Evolutionary conservation across 768 basidiomycete genomes (phyloP).

Genomic region (Serendipita sp.): DNA sequence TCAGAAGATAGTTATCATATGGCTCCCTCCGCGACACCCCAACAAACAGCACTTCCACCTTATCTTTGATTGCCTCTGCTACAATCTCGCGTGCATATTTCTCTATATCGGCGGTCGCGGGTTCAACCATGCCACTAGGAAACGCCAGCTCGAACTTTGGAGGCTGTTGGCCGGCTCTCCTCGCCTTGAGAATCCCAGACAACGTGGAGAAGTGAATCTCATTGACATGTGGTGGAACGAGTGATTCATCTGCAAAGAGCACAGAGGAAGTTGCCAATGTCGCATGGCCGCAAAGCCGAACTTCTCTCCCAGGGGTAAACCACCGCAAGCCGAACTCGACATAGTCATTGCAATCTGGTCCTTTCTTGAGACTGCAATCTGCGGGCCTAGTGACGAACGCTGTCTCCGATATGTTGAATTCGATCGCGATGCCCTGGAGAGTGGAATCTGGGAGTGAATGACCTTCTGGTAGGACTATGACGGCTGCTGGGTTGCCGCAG

Average conservation of each 20-base stretch:
- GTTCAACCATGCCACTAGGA: conserved; percentile 12
- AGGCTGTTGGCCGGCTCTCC: conserved; percentile 12
- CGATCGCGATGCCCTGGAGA: conserved; percentile 13
- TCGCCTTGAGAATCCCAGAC: conserved; percentile 5
- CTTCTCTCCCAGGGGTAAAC: conserved; percentile 19
- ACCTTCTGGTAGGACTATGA: conserved; percentile 16
- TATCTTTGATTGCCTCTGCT: neutral
- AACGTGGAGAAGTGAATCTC: conserved; percentile 12
- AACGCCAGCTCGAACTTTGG: conserved; percentile 17
- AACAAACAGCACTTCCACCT: conserved; percentile 12
- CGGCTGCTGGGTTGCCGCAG: conserved; percentile 22
- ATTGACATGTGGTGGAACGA: conserved; percentile 8
- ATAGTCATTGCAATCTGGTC: neutral
- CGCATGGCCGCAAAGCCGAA: conserved; percentile 22
- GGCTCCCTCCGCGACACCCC: conserved; percentile 8
- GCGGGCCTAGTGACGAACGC: conserved; percentile 12
- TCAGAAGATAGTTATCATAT: conserved; percentile 13
- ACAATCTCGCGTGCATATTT: neutral
- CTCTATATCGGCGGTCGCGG: conserved; percentile 5
- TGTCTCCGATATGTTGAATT: conserved; percentile 19
- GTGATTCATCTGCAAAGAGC: conserved; percentile 12
- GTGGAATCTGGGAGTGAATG: conserved; percentile 10
- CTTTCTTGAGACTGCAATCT: neutral
- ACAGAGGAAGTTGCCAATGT: conserved; percentile 19
- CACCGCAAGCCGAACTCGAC: conserved; percentile 18